Base-by-base conservation (phyloP, 352 stramenopile genomes). In the Phytophthora pini region DNA sequence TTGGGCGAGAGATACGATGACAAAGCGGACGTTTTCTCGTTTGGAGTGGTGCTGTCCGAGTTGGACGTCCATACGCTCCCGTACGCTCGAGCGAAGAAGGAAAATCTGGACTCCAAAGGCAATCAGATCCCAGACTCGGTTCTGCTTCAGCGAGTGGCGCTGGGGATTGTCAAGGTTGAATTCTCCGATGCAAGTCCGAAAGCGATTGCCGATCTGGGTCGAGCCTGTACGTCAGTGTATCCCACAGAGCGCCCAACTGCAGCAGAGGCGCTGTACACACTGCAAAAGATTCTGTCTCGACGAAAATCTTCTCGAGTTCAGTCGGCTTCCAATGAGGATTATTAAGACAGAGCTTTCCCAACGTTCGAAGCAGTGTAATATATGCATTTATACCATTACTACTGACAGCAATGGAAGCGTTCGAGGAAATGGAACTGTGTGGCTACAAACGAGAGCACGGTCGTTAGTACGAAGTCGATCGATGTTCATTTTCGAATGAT, bases 41-140 rank as follows among this genome's bases (percentile, higher is more conserved):
- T 89, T 34, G 82, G 82, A 11, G 78, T 87, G 10, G 79, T 89
- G 31, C 50, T 88, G 17, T 80, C 77, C 4, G 79, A 88, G 64
- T 67, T 88, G 20, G 79, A 88, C 15, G 79, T 69, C n/a, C 61
- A 69, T 31, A 64, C 53, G 0, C 22, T 61, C 1, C 69, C 69
- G 50, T 77, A 65, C 46, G 3, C 46, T 27, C 44, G 38, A 46
- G 60, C 36, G 12, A 68, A 68, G 60, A 63, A 46, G 13, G 60
- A 68, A 5, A 63, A 63, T 40, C 57, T 70, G 40, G 54, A 64
- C 12, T 50, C 43, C 5, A 60, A 56, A 0, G 54, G 53, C 24
- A 34, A 61, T n/a, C 27, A 55, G 29, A 58, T 68, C 26, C 39
- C 65, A 0, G 68, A 72, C 29, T 54, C 62, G 3, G 40, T 62